Percentiles rank a stretch among this genome's conserved stretches.
These are phyloP conservation scores for Colletotrichum siamense DNA, from an alignment of 2,329 filamentous ascomycete genomes.

Conservation along the genomic window DNA sequence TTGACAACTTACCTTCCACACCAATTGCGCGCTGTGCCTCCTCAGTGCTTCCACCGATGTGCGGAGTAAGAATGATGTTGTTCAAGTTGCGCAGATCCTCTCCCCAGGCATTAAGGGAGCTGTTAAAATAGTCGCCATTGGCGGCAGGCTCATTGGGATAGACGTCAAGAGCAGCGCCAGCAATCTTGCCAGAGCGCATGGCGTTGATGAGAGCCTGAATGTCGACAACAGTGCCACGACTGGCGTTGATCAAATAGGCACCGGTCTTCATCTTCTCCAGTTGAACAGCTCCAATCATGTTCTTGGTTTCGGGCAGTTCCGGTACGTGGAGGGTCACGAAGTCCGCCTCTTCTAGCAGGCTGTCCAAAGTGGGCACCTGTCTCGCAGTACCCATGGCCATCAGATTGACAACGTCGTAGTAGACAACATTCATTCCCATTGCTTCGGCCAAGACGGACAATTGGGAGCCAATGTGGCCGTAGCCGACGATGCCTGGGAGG, in stretches of 20 bases:
- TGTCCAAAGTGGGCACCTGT: conserved; percentile 80
- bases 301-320: conserved; percentile 88
- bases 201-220: conserved; percentile 91
- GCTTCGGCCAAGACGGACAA: conserved; percentile 93
- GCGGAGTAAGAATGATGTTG: conserved; percentile 94
- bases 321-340: conserved; percentile 96
- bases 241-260: conserved; percentile 95
- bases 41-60: conserved; percentile 97
- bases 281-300: conserved; percentile 84
- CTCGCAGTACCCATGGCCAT: conserved; percentile 91
- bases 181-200: conserved; percentile 84
- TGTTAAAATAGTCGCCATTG: conserved; percentile 95
- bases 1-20: conserved; percentile 66
- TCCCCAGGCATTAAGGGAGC: conserved; percentile 80
- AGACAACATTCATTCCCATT: conserved; percentile 98
- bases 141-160: conserved; percentile 92
- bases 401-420: conserved; percentile 92
- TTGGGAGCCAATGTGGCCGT: conserved; percentile 96
- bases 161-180: conserved; percentile 94
- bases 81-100: conserved; percentile 84
- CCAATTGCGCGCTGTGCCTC: conserved; percentile 97
- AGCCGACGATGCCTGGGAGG: conserved; percentile 82
- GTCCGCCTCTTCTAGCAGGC: conserved; percentile 79
- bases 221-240: conserved; percentile 90
- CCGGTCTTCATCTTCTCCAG: conserved; percentile 91